These are phyloP conservation scores for Geranium rotundifolium DNA, from an alignment of 345 rosid genomes.

Conservation along the genomic window DNA sequence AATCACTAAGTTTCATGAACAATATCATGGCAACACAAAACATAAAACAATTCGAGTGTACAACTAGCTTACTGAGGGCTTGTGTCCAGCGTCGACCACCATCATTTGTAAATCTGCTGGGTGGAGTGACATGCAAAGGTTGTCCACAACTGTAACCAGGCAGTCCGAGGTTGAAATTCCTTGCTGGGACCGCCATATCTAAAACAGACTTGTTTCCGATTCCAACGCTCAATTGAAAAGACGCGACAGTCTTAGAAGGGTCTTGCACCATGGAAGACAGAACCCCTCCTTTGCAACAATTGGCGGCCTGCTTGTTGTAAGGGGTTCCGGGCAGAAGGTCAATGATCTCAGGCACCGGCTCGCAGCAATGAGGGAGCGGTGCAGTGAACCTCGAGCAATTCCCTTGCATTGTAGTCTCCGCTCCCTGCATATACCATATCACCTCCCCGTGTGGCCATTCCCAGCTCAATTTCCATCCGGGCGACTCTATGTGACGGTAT, in stretches of 20 bases:
- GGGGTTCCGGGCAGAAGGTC: constrained; percentile 72
- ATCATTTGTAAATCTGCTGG: constrained; percentile 29
- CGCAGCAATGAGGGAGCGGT: constrained; percentile 62
- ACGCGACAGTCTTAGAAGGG: constrained; percentile 25
- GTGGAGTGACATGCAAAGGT: constrained; percentile 19
- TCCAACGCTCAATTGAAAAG: constrained; percentile 43
- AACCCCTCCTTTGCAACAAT: constrained; percentile 78
- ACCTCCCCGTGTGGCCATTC: constrained; percentile 48
- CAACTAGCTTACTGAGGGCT: constrained; percentile 40
- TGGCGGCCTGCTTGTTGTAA: constrained; percentile 32
- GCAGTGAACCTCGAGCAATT: constrained; percentile 47
- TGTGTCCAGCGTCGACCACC: constrained; percentile 72
- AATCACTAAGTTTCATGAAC: too few species aligned
- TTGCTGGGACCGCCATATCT: constrained; percentile 18
- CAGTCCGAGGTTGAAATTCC: constrained; percentile 45
- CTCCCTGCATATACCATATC: constrained; percentile 68
- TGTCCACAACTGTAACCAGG: constrained; percentile 63
- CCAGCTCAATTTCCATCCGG: constrained; percentile 84
- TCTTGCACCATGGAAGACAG: constrained; percentile 55
- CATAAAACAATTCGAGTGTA: too few species aligned
- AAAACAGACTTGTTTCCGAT: background rate
- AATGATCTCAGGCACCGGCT: constrained; percentile 41
- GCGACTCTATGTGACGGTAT: constrained; percentile 61
- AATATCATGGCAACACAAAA: too few species aligned
- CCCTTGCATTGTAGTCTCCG: constrained; percentile 82